Conservation (phyloP, 2,329 filamentous ascomycete species). For the Dactylellina sp. region DNA sequence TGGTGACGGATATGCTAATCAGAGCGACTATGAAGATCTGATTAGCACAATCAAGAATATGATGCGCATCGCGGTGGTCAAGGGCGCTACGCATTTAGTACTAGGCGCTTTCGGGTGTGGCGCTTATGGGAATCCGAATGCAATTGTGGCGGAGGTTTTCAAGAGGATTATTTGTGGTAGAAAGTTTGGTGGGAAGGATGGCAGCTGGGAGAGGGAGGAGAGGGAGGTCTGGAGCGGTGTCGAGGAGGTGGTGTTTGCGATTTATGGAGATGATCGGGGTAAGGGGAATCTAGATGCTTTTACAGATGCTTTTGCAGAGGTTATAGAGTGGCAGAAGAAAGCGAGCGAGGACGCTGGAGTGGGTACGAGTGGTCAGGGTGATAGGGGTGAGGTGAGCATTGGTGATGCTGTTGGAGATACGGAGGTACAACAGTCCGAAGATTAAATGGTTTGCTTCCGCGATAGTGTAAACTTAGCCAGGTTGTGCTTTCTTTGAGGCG, state of each 20-base stretch:
- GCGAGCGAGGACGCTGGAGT: background rate
- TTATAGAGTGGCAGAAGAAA: constrained; percentile 63
- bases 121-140: constrained; percentile 72
- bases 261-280: constrained; percentile 66
- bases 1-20: constrained; percentile 64
- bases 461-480: too few relatives aligned
- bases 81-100: constrained; percentile 68
- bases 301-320: constrained; percentile 66
- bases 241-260: constrained; percentile 71
- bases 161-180: constrained; percentile 64
- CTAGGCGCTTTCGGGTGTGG: constrained; percentile 76
- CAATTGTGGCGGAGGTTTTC: constrained; percentile 71
- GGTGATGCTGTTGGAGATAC: too few relatives aligned
- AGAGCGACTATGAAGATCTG: constrained; percentile 68
- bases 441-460: too few relatives aligned
- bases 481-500: too few relatives aligned
- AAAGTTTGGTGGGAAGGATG: constrained; percentile 57
- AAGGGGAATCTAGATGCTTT: constrained; percentile 66
- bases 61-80: constrained; percentile 67
- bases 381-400: too few relatives aligned
- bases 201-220: constrained; percentile 57
- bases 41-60: constrained; percentile 71
- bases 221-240: constrained; percentile 65
- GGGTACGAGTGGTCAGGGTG: background rate
- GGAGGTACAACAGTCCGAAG: too few relatives aligned